phyloP scores from a whole-genome alignment of 1,139 yeast genomes.

The Nadsonia commutata region DNA sequence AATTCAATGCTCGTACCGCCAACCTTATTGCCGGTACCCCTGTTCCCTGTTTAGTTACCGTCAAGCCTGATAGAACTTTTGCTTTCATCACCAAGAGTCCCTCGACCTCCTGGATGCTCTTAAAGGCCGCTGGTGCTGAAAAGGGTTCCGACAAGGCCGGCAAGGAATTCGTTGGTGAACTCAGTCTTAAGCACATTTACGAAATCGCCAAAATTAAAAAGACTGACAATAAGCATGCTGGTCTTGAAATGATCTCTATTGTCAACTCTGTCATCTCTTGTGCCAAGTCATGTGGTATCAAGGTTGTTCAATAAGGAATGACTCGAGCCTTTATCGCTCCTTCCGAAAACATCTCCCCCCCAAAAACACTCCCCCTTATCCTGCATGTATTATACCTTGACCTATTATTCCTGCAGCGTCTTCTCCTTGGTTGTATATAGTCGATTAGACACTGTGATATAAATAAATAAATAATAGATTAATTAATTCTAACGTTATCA shows the following conservation, averaged over 20 bases:
- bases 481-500: background rate
- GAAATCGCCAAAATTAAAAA: constrained; percentile 88
- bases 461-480: background rate
- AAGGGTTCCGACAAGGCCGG: constrained; percentile 46
- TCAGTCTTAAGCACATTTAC: constrained; percentile 78
- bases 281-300: constrained; percentile 77
- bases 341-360: background rate
- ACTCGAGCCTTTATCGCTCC: background rate
- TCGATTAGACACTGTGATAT: background rate
- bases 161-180: constrained; percentile 51
- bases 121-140: constrained; percentile 70
- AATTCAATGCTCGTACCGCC: constrained; percentile 94
- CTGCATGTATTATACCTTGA: background rate
- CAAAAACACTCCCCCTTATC: background rate
- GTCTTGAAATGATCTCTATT: constrained; percentile 56
- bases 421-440: background rate
- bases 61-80: constrained; percentile 86
- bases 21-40: constrained; percentile 76
- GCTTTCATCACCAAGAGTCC: constrained; percentile 82
- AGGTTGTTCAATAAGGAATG: constrained; percentile 44
- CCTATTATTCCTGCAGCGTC: background rate
- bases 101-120: constrained; percentile 73
- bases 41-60: constrained; percentile 69
- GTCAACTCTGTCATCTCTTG: constrained; percentile 76
- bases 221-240: constrained; percentile 59